Conservation (phyloP, 1,284 basidiomycete species). For the Leccinum angustisporum region DNA sequence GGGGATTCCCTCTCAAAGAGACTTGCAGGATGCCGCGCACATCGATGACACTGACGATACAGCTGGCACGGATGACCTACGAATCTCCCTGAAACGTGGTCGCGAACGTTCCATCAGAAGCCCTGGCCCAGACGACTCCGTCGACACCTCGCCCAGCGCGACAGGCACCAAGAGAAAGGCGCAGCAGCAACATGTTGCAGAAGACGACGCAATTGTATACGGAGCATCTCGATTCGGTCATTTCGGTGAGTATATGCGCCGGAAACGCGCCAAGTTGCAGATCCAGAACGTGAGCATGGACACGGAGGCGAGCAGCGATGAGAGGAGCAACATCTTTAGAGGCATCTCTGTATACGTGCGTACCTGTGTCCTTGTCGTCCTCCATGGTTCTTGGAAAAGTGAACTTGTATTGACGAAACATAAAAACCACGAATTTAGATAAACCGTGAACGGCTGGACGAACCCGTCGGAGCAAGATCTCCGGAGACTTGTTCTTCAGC, state of each 20-base stretch:
- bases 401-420: neutral
- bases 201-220: conserved; percentile 52
- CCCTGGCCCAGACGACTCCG: neutral
- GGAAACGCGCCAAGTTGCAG: conserved; percentile 90
- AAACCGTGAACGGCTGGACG: conserved; percentile 82
- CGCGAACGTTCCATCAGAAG: conserved; percentile 3
- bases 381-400: neutral
- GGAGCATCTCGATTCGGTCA: conserved; percentile 80
- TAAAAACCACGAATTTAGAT: conserved; percentile 37
- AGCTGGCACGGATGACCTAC: neutral
- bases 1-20: neutral
- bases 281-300: conserved; percentile 75
- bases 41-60: conserved; percentile 3
- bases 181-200: conserved; percentile 8
- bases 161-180: conserved; percentile 22
- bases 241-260: conserved; percentile 83
- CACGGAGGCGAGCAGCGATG: conserved; percentile 22
- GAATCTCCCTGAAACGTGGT: conserved; percentile 6
- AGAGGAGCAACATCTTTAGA: conserved; percentile 60
- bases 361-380: conserved; percentile 8
- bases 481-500: conserved; percentile 73
- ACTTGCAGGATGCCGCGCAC: conserved; percentile 2
- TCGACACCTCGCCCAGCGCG: neutral
- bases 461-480: conserved; percentile 86
- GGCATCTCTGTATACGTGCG: conserved; percentile 80